A percentile compares a stretch with the other conserved stretches of the same genome.
phyloP scores from a whole-genome alignment of 768 basidiomycete genomes.

The Suillus brevipes region DNA sequence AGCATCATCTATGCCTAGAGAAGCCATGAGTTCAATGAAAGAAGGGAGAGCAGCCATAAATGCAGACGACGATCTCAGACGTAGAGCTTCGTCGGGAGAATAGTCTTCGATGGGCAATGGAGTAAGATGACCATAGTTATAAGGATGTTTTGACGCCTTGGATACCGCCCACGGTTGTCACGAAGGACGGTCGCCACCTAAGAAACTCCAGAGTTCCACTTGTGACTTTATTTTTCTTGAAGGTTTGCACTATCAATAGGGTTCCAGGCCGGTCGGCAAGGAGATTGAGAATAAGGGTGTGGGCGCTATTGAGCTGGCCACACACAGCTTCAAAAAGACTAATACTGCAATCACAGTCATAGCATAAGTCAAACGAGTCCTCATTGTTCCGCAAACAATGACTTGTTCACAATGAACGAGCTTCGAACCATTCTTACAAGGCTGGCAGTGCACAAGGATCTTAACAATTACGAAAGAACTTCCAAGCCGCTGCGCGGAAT shows the following conservation, averaged over 20 bases:
- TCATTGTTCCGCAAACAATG: neutral
- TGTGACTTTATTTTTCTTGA: constrained; percentile 23
- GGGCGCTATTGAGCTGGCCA: neutral
- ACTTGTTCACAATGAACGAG: neutral
- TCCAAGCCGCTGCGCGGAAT: neutral
- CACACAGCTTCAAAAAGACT: neutral
- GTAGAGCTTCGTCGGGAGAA: constrained; percentile 17
- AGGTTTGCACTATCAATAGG: constrained; percentile 38
- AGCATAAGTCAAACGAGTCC: neutral
- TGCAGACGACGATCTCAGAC: constrained; percentile 32
- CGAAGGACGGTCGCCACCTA: constrained; percentile 32
- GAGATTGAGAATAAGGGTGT: constrained; percentile 37
- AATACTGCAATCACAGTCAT: neutral
- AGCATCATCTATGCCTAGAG: constrained; percentile 65
- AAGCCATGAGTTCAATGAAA: constrained; percentile 84
- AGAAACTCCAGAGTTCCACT: constrained; percentile 25
- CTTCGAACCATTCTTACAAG: neutral
- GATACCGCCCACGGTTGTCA: constrained; percentile 41
- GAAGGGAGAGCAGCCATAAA: constrained; percentile 77
- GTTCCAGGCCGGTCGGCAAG: constrained; percentile 64
- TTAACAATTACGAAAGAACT: neutral
- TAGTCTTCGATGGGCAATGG: constrained; percentile 20
- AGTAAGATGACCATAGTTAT: constrained; percentile 24
- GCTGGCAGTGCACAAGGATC: neutral
- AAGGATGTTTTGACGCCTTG: constrained; percentile 27